phyloP scores from a whole-genome alignment of 2,329 filamentous ascomycete genomes.

The Neonectria neomacrospora region DNA sequence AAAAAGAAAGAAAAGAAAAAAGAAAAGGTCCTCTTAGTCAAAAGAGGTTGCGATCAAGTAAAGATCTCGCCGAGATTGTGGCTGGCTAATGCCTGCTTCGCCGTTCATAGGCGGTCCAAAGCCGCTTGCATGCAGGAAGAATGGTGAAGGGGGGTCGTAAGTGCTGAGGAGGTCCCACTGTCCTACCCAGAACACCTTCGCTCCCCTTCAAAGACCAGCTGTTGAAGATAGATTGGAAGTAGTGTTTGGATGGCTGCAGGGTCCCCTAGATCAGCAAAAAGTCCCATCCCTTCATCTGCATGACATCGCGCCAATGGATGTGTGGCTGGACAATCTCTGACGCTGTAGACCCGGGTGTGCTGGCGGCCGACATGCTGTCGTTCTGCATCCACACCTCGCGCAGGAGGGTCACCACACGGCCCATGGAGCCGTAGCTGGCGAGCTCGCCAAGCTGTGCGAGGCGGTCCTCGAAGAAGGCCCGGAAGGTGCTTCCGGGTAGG shows the following conservation, averaged over 20 bases:
- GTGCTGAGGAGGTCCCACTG: conserved; percentile 27
- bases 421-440: conserved; percentile 85
- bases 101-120: conserved; percentile 43
- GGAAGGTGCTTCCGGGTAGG: conserved; percentile 77
- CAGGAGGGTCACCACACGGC: conserved; percentile 81
- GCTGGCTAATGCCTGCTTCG: conserved; percentile 53
- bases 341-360: conserved; percentile 50
- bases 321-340: conserved; percentile 64
- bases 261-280: conserved; percentile 81
- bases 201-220: conserved; percentile 54
- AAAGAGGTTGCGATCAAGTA: conserved; percentile 30
- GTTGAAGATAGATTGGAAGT: conserved; percentile 41
- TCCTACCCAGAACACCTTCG: conserved; percentile 32
- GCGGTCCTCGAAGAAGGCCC: conserved; percentile 80
- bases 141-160: conserved; percentile 35
- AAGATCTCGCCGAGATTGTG: conserved; percentile 36
- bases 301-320: conserved; percentile 94
- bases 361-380: conserved; percentile 59
- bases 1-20: conserved; percentile 42
- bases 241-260: conserved; percentile 18
- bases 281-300: conserved; percentile 92
- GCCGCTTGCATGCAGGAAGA: conserved; percentile 39
- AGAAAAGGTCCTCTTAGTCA: conserved; percentile 43
- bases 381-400: conserved; percentile 88
- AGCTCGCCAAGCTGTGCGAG: conserved; percentile 78